Conservation (phyloP, 2,329 filamentous ascomycete species). For the Pezicula carpinea region DNA sequence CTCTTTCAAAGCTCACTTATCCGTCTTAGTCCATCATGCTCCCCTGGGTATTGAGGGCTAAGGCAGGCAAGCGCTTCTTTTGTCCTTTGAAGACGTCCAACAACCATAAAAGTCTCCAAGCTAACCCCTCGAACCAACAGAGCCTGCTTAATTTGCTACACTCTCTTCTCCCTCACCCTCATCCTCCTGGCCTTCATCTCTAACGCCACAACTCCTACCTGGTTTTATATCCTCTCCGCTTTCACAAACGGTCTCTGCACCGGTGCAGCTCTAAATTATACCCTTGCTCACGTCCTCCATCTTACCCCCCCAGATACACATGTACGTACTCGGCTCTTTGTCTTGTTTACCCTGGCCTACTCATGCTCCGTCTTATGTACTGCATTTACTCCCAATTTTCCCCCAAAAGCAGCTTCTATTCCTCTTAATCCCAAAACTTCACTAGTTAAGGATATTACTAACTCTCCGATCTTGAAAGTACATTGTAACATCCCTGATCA, state of each 20-base stretch:
- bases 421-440: too few species aligned
- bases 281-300: conserved; percentile 73
- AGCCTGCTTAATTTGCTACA: conserved; percentile 54
- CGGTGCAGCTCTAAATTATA: conserved; percentile 74
- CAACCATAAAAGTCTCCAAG: neutral
- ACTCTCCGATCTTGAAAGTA: too few species aligned
- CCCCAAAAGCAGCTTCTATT: too few species aligned
- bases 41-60: neutral
- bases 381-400: too few species aligned
- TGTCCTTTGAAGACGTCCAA: too few species aligned
- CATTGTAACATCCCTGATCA: conserved; percentile 69
- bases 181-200: conserved; percentile 52
- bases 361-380: too few species aligned
- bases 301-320: conserved; percentile 62
- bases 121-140: conserved; percentile 19
- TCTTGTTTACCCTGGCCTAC: too few species aligned
- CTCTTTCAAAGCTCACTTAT: neutral
- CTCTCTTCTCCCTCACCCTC: conserved; percentile 57
- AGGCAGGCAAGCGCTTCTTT: too few species aligned
- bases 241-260: conserved; percentile 69
- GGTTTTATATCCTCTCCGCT: conserved; percentile 53
- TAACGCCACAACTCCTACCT: conserved; percentile 44
- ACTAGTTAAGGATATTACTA: too few species aligned
- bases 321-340: too few species aligned
- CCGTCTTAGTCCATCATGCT: neutral